Evolutionary conservation across 2,329 filamentous ascomycete genomes (phyloP), one percentile per base, ranked within the genome.

Genomic region (Mycogone perniciosa): DNA sequence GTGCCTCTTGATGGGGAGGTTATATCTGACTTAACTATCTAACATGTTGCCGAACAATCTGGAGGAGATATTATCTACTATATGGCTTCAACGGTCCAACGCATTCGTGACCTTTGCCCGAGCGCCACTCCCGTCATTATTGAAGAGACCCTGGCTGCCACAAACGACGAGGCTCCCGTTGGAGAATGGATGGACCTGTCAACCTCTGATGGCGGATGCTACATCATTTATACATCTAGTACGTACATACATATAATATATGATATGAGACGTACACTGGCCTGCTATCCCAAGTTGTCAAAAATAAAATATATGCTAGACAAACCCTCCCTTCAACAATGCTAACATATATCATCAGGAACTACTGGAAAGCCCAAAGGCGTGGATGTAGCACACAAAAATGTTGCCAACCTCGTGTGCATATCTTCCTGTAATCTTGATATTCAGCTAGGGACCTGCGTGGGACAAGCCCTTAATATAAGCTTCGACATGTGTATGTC

Each of bases 401-500:
- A 79, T 56, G 75, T 81, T 13, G 71, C 74, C 11, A 82, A 82
- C 60, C 65, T 79, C 7, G 64, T 81, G 5, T 72, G 75, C 49
- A 61, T 74, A 27, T 68, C 71, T 26, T 79, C 79, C 0, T 77
- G 75, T 5, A 73, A 71, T 51, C 60, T 83, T 11, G 74, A 72
- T 4, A 76, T 82, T 46, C 63, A 57, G 7, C 62, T 68, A 2
- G 79, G 79, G 9, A 75, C 69, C 7, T 71, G 71, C 9, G 79
- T 82, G 6, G 77, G 74, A 3, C 77, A 80, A 50, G 67, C 81
- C 6, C 67, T 82, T 38, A 81, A 77, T 53, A 74, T 83, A 41
- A 76, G 76, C 40, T 83, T 82, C 54, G 80, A 82, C 55, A 82
- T 82, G 78, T 76, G 79, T 80, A 68, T 59, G 75, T 66, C 44